Evolutionary conservation across 768 basidiomycete species (phyloP), one percentile per base, ranked within the genome.

Genomic region (Hortiboletus campestris): DNA sequence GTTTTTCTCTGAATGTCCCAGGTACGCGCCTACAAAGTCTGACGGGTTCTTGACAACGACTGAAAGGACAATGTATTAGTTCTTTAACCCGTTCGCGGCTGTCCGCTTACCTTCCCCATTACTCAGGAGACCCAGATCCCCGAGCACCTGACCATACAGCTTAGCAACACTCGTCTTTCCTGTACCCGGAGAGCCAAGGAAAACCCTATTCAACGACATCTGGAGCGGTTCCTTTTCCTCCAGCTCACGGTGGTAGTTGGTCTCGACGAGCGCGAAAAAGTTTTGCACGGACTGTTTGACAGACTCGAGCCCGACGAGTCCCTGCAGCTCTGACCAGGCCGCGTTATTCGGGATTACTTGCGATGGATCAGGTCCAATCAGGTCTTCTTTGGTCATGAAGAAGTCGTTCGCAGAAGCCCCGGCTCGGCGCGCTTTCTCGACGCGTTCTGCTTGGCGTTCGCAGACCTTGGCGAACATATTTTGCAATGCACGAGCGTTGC

Each of bases 111-210:
- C 85, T 81, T 89, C 87, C 10, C 84, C 84, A 40, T 85, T 86
- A 64, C 83, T 86, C n/a, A 89, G 64, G n/a, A 89, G 64, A 5
- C 80, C 78, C 1, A 89, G 64, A 46, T 86, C 84, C 0, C 74
- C 79, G 13, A 89, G 66, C 44, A 87, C 82, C 53, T 79, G 77
- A 1, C 87, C 87, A 58, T 88, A 89, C 5, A 86, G 63, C 60
- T 80, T 82, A 0, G 84, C 86, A 0, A 89, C 86, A 0, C 83
- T 83, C 1, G 86, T 89, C 65, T 88, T 89, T 0, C 86, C 86
- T 0, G 86, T 87, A 3, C 86, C 86, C 7, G 86, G 86, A 12
- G 81, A 80, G 1, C 87, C 87, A 29, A 85, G 62, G 68, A 88
- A 87, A 0, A 84, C 80, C 16, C 82, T 80, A 56, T 88, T 87